phyloP scores from a whole-genome alignment of 495 filamentous ascomycete species.

The Lasiosphaeria ovina region DNA sequence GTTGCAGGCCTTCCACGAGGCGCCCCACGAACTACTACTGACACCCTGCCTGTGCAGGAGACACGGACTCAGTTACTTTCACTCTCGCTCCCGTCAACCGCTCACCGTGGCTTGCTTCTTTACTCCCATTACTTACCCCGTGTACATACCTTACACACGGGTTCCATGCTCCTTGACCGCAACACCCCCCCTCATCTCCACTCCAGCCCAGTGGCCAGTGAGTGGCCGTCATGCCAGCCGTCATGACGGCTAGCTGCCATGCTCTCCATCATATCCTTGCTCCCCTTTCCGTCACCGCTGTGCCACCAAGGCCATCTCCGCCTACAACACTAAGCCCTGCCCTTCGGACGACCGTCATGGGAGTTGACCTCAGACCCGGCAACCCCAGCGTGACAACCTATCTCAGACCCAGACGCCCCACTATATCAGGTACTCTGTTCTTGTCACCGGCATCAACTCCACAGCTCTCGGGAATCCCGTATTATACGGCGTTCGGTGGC shows the following conservation, averaged over 20 bases:
- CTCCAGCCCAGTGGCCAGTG: constrained; percentile 9
- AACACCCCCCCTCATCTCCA: constrained; percentile 6
- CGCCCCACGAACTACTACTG: constrained; percentile 3
- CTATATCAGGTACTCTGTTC: not conserved
- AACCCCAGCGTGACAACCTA: not conserved
- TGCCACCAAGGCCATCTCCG: not conserved
- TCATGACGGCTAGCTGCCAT: not conserved
- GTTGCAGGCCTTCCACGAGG: constrained; percentile 2
- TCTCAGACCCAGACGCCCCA: not conserved
- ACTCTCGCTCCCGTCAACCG: not conserved
- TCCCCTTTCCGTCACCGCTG: not conserved
- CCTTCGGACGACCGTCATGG: not conserved
- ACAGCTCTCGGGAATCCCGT: constrained; percentile 25
- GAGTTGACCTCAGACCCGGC: too few relatives aligned
- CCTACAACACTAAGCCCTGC: not conserved
- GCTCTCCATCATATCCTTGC: not conserved
- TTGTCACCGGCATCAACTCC: constrained; percentile 2
- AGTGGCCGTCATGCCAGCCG: constrained; percentile 1
- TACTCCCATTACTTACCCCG: not conserved
- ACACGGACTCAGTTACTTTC: not conserved
- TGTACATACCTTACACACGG: too few relatives aligned
- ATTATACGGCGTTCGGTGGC: constrained; percentile 25
- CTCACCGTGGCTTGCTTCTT: not conserved
- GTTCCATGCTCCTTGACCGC: too few relatives aligned
- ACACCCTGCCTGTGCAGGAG: not conserved